phyloP scores from a whole-genome alignment of 176 grass and related monocot species.

The Oryza meridionalis region DNA sequence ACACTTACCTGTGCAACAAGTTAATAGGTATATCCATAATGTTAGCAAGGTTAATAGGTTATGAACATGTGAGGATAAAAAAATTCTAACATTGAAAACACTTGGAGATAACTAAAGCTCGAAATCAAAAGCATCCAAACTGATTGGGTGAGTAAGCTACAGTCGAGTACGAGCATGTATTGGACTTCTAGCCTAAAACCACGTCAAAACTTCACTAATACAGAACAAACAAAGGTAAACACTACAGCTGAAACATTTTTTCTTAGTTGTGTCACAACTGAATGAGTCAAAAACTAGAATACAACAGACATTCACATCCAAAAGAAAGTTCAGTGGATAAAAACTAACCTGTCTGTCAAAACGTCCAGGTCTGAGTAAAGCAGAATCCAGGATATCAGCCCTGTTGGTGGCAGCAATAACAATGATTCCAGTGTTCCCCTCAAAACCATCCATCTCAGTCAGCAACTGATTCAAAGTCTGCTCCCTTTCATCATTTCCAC shows the following conservation, averaged over 20 bases:
- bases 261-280: background rate
- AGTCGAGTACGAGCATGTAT: background rate
- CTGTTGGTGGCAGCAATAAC: conserved; percentile 96
- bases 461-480: conserved; percentile 86
- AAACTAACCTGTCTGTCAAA: conserved; percentile 98
- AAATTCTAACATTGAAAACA: background rate
- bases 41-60: background rate
- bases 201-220: background rate
- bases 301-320: conserved; percentile 3
- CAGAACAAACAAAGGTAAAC: background rate
- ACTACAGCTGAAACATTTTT: background rate
- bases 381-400: conserved; percentile 96
- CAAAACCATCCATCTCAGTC: conserved; percentile 98
- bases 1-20: conserved; percentile 71
- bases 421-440: conserved; percentile 94
- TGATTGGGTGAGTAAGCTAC: background rate
- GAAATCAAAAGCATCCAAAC: conserved; percentile 9
- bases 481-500: conserved; percentile 96
- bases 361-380: conserved; percentile 91
- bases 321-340: conserved; percentile 10
- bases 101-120: conserved; percentile 4
- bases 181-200: background rate
- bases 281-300: conserved; percentile 22
- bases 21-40: conserved; percentile 11
- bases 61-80: background rate